Evolutionary conservation across 106 monocot genomes (phyloP).

Genomic region (Dioscorea alata): DNA sequence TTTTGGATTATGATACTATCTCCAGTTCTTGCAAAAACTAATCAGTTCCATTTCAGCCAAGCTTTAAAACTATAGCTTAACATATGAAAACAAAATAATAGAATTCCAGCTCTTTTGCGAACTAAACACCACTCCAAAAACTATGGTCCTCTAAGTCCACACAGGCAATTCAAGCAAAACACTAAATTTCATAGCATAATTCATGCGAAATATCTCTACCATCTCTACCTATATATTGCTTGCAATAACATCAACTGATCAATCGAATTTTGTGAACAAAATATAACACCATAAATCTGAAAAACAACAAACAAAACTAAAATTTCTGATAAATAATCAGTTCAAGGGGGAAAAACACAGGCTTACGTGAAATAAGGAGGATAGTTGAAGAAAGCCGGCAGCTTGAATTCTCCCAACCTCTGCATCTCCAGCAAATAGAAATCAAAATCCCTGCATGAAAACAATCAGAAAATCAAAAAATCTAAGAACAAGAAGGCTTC

Average conservation of each 20-base stretch:
- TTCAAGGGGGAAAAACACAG: neutral
- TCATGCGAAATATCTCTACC: neutral
- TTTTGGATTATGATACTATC: too few species aligned
- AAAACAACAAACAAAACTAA: neutral
- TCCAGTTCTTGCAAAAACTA: too few species aligned
- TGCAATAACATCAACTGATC: neutral
- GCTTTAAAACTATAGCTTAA: too few species aligned
- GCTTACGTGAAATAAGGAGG: slow-evolving; percentile 86
- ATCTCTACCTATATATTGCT: neutral
- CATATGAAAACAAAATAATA: too few species aligned
- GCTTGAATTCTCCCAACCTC: slow-evolving; percentile 60
- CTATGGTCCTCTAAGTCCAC: too few species aligned
- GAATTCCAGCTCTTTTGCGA: too few species aligned
- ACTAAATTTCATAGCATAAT: too few species aligned
- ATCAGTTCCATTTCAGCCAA: too few species aligned
- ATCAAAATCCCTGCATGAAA: neutral
- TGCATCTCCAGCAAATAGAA: slow-evolving; percentile 35
- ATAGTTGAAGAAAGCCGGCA: slow-evolving; percentile 72
- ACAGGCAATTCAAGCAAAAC: too few species aligned
- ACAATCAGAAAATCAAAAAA: neutral
- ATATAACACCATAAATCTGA: too few species aligned
- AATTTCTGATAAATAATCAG: neutral
- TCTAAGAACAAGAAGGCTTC: neutral
- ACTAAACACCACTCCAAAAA: too few species aligned
- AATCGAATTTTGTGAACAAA: neutral